Base-by-base conservation (phyloP, 768 basidiomycete species). In the Gloeopeniophorella convolvens region DNA sequence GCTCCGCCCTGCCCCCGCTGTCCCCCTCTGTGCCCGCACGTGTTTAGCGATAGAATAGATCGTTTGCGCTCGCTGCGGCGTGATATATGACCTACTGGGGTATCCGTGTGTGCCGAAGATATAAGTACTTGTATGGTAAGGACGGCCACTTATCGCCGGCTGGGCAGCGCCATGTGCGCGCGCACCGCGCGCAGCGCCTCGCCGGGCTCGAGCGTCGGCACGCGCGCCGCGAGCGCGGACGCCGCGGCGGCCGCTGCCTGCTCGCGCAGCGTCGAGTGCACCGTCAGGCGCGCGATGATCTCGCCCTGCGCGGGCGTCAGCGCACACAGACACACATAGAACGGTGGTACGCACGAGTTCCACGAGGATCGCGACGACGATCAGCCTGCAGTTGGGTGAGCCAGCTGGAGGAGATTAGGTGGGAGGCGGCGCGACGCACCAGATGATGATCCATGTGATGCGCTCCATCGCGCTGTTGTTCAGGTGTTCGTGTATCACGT, bases 401-500 rank as follows among this genome's bases (percentile, higher is more conserved):
- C 50, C 40, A 35, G 6, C 37, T 60, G 42, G 20, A 54, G 57
- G n/a, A 65, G 53, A 31, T 54, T 54, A 41, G 61, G 23, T 61
- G 67, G 33, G 61, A 76, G 18, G 8, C 18, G 5, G 24, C n/a
- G 13, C 12, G 26, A 52, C 59, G 32, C 58, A 77, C 79, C 80
- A 82, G 59, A 84, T 84, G 39, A 84, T 74, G 54, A 83, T 80
- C 80, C 80, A 81, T 3, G 93, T 96, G 60, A 95, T 92, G 21
- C 90, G 77, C 51, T 88, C 85, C 86, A 93, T 94, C 10, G 88
- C 89, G 41, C 76, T 80, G 55, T 87, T 86, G 60, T 95, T 95
- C 45, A 96, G 67, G 61, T 95, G 91, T 58, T 95, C 90, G 59
- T 96, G 93, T 57, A 96, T 94, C 36, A 87, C 86, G 57, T 90